phyloP scores from a whole-genome alignment of 306 rosid species.

The Pterocarpus santalinus region DNA sequence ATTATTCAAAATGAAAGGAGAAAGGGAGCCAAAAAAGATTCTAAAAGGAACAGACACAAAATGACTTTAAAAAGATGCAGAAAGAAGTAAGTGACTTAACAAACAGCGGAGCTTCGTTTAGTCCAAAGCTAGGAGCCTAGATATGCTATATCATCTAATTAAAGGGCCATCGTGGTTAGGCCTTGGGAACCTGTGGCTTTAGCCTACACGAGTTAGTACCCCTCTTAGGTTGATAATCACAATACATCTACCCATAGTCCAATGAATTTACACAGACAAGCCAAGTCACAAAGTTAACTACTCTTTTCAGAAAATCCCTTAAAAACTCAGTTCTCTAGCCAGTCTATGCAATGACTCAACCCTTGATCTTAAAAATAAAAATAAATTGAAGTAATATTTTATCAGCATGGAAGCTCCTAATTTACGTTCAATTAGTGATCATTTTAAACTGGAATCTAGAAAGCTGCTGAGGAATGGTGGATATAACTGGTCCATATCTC shows the following conservation, averaged over 20 bases:
- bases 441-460: constrained; percentile 99
- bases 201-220: constrained; percentile 18
- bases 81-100: too few species aligned
- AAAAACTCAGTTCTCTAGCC: constrained; percentile 43
- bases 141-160: too few species aligned
- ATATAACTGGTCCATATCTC: constrained; percentile 99
- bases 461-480: constrained; percentile 98
- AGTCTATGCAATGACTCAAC: constrained; percentile 30
- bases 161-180: too few species aligned
- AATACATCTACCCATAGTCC: constrained; percentile 37
- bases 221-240: constrained; percentile 31
- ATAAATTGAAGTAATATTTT: constrained; percentile 20
- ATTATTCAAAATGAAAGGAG: too few species aligned
- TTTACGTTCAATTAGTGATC: constrained; percentile 72
- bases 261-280: constrained; percentile 43
- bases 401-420: constrained; percentile 24
- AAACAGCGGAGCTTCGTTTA: too few species aligned
- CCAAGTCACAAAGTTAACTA: constrained; percentile 26
- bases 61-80: too few species aligned
- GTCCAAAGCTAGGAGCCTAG: too few species aligned
- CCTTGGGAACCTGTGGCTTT: not conserved
- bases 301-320: constrained; percentile 26
- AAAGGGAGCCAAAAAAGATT: too few species aligned
- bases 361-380: constrained; percentile 35
- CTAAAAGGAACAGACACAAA: too few species aligned